A percentile compares a stretch with the other conserved stretches of the same genome.
phyloP scores from a whole-genome alignment of 305 asterid species.

The Fraxinus baroniana region DNA sequence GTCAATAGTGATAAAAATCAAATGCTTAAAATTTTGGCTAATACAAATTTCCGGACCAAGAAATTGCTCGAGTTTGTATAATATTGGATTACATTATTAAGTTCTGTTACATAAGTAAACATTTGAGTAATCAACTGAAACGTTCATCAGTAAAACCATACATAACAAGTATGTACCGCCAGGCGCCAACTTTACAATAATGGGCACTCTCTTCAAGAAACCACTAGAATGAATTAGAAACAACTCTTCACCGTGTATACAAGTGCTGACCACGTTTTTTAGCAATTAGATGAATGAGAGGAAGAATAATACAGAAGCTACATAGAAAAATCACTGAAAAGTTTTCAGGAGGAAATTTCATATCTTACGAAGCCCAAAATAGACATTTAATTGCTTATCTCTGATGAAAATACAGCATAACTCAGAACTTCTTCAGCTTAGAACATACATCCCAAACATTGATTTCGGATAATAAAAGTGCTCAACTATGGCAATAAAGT shows the following conservation, averaged over 20 bases:
- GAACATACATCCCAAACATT: slow-evolving; percentile 14
- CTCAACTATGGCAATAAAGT: neutral
- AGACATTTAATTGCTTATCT: neutral
- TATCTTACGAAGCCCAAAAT: neutral
- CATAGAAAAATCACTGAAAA: neutral
- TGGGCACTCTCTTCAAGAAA: slow-evolving; percentile 12
- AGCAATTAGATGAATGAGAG: neutral
- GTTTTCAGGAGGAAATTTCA: neutral
- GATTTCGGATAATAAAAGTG: neutral
- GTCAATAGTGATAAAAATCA: neutral
- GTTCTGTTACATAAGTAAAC: neutral
- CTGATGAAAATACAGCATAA: neutral
- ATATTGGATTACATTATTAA: neutral
- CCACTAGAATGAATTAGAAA: slow-evolving; percentile 1
- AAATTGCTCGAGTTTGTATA: neutral
- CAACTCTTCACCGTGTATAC: neutral
- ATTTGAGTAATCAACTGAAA: neutral
- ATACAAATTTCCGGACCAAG: neutral
- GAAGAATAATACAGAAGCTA: neutral
- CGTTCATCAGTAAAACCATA: neutral
- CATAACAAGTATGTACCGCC: neutral
- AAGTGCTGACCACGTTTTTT: neutral
- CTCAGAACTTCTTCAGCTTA: slow-evolving; percentile 9
- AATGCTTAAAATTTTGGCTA: neutral
- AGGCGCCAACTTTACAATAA: neutral